Evolutionary conservation across 345 rosid genomes (phyloP).

Genomic region (Moringa oleifera): DNA sequence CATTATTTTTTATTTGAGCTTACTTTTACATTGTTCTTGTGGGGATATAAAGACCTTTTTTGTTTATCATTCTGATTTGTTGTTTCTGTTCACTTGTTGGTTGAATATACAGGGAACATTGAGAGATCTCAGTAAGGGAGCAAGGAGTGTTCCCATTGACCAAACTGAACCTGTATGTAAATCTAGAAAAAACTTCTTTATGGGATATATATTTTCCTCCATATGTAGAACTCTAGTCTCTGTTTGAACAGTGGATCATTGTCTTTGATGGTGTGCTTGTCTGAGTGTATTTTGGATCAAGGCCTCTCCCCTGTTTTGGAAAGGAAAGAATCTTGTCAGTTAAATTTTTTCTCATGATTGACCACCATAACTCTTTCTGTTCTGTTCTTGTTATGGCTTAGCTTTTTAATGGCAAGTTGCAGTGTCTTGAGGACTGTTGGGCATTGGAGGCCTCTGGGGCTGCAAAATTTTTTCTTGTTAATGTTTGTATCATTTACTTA

Average conservation of each 20-base stretch:
- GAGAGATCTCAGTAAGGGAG: conserved; percentile 69
- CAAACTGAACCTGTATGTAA: conserved; percentile 48
- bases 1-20: neutral
- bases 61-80: neutral
- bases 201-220: conserved; percentile 7
- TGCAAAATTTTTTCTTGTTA: too few relatives aligned
- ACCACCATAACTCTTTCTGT: too few relatives aligned
- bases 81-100: conserved; percentile 9
- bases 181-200: conserved; percentile 1
- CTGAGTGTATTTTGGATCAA: too few relatives aligned
- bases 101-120: conserved; percentile 52
- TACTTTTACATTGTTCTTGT: neutral
- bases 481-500: neutral
- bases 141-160: conserved; percentile 41
- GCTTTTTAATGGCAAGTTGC: neutral
- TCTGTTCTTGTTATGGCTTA: neutral
- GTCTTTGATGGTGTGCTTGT: neutral
- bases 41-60: neutral
- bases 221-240: neutral
- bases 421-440: neutral
- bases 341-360: neutral
- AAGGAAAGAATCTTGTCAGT: too few relatives aligned
- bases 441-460: neutral
- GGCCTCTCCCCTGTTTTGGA: neutral
- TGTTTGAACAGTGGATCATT: neutral